Base-by-base conservation (phyloP, 2,329 filamentous ascomycete genomes). In the Fusarium acutatum region DNA sequence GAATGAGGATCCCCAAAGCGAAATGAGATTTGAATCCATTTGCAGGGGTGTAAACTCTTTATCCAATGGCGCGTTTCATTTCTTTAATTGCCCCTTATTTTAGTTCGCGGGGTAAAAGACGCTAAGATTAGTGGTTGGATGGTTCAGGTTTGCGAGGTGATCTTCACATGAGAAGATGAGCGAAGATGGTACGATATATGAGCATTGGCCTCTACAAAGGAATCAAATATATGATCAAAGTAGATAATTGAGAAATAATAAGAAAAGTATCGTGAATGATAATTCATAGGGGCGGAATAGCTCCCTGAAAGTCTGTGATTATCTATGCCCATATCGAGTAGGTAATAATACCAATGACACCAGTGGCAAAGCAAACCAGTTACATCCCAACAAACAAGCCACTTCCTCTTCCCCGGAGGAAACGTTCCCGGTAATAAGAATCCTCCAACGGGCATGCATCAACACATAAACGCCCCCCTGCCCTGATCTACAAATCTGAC, bases 91-190 rank as follows among this genome's bases (percentile, higher is more conserved):
- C 44, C 65, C 67, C 67, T 58, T 47, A 17, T 37, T 35, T 46
- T 35, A 41, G 35, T 64, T 58, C 10, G 65, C 65, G 63, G 65
- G 65, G 65, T 68, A 68, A 52, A 46, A 34, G 35, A 38, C 52
- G 46, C 64, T 58, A 66, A 49, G 24, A 14, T 60, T 17, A 35
- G 24, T 64, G 58, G 38, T 41, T 37, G 22, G 9, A 17, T 20
- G 24, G 34, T 54, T 67, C 22, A 40, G 24, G 28, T 52, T 44
- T 14, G 24, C n/a, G 47, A 32, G 24, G 30, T 37, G 38, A 37
- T 44, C 30, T 50, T 41, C 17, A 15, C 24, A 30, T 60, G 22
- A 28, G 18, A 37, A 35, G 46, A 5, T 10, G 18, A 22, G 24
- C 5, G 3, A 37, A n/a, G 34, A 53, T 37, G 50, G 18, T 53